phyloP scores from a whole-genome alignment of 768 basidiomycete species.

The Xerocomellus chrysenteron region DNA sequence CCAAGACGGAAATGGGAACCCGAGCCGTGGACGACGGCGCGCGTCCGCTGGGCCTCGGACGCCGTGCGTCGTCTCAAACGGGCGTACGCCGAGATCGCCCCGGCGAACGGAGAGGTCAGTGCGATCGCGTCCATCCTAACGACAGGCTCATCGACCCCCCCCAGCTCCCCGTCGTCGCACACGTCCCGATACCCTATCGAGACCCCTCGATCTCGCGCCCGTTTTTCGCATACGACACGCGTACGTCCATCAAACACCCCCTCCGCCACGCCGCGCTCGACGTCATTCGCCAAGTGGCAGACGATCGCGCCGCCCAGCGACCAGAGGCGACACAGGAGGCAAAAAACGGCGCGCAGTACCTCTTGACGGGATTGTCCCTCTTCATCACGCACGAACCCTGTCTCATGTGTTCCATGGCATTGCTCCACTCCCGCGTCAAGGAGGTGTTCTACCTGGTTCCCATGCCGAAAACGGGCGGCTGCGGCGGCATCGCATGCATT shows the following conservation, averaged over 20 bases:
- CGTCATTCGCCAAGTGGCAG: constrained; percentile 64
- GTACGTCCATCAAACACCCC: constrained; percentile 66
- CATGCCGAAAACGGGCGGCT: constrained; percentile 82
- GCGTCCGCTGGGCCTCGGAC: constrained; percentile 71
- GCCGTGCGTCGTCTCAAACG: constrained; percentile 56
- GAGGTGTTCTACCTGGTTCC: constrained; percentile 75
- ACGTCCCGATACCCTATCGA: constrained; percentile 58
- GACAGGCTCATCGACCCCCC: background rate
- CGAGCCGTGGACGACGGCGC: constrained; percentile 64
- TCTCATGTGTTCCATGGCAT: constrained; percentile 96
- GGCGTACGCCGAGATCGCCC: constrained; percentile 46
- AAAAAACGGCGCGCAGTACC: constrained; percentile 76
- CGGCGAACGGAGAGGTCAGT: constrained; percentile 56
- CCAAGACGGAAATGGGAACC: constrained; percentile 67
- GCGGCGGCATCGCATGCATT: constrained; percentile 72
- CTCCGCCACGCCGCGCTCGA: constrained; percentile 86
- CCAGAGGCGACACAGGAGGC: background rate
- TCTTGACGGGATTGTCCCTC: constrained; percentile 78
- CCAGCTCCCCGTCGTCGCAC: constrained; percentile 75
- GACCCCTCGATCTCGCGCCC: constrained; percentile 27
- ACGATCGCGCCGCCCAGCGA: constrained; percentile 40
- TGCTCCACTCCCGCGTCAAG: constrained; percentile 92
- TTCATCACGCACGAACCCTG: constrained; percentile 98
- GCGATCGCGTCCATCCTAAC: background rate
- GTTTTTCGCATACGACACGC: constrained; percentile 68